phyloP scores from a whole-genome alignment of 1,284 basidiomycete species.

The Leucoagaricus sp. region DNA sequence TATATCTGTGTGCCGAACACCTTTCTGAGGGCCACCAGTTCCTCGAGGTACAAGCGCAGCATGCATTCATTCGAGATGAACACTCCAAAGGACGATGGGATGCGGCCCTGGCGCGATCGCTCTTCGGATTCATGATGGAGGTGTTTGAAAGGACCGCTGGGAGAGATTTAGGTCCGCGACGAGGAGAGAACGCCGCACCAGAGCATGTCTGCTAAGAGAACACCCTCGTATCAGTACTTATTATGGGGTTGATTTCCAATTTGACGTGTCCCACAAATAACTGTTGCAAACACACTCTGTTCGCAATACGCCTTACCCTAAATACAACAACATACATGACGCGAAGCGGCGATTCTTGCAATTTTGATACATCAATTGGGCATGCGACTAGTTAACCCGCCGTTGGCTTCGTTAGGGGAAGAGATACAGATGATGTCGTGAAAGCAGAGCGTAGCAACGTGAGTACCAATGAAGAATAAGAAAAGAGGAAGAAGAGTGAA shows the following conservation, averaged over 20 bases:
- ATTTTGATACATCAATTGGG: slow-evolving; percentile 21
- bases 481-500: slow-evolving; percentile 46
- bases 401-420: slow-evolving; percentile 47
- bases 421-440: slow-evolving; percentile 50
- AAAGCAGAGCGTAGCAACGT: slow-evolving; percentile 28
- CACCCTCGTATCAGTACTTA: not conserved
- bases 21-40: slow-evolving; percentile 54
- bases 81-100: slow-evolving; percentile 92
- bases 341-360: slow-evolving; percentile 19
- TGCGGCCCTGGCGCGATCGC: slow-evolving; percentile 79
- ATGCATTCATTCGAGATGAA: slow-evolving; percentile 92
- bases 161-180: slow-evolving; percentile 75
- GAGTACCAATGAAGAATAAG: slow-evolving; percentile 46
- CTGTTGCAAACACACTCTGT: slow-evolving; percentile 6
- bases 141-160: slow-evolving; percentile 88
- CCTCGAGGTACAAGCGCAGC: slow-evolving; percentile 90
- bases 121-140: slow-evolving; percentile 90
- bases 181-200: slow-evolving; percentile 43
- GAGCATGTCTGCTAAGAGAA: slow-evolving; percentile 73
- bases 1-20: not conserved
- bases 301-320: slow-evolving; percentile 15
- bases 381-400: slow-evolving; percentile 27
- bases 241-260: no score
- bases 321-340: slow-evolving; percentile 20
- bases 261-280: not conserved